Percentiles rank a stretch among this genome's conserved stretches.
Evolutionary conservation across 352 stramenopile species (phyloP).

Genomic region (Thalassiosira pacifica): DNA sequence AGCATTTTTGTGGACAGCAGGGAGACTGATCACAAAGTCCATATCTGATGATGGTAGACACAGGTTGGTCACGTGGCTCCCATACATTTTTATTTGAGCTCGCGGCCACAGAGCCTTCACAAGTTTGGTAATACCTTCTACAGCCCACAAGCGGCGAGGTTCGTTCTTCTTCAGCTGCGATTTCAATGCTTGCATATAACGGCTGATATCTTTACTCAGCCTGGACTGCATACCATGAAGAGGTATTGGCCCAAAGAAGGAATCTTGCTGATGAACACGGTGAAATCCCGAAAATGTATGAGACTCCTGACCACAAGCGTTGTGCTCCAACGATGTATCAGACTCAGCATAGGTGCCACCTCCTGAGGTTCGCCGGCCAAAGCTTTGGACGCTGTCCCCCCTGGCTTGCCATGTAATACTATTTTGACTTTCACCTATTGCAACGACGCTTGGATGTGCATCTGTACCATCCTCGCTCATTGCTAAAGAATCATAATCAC

Average conservation of each 20-base stretch:
- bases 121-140: conserved; percentile 72
- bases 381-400: conserved; percentile 56
- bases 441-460: conserved; percentile 59
- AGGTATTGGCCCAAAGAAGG: conserved; percentile 51
- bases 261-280: conserved; percentile 57
- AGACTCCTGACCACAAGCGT: conserved; percentile 46
- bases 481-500: conserved; percentile 71
- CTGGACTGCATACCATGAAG: conserved; percentile 76
- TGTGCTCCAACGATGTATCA: conserved; percentile 77
- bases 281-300: conserved; percentile 48
- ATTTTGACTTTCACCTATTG: conserved; percentile 45
- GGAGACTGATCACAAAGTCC: conserved; percentile 98
- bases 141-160: conserved; percentile 53
- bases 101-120: conserved; percentile 91
- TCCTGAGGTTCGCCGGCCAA: conserved; percentile 61
- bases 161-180: conserved; percentile 76
- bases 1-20: conserved; percentile 95
- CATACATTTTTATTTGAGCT: conserved; percentile 96
- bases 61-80: conserved; percentile 93
- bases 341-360: conserved; percentile 69
- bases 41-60: conserved; percentile 94
- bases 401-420: conserved; percentile 52
- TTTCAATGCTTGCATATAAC: conserved; percentile 71
- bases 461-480: conserved; percentile 80
- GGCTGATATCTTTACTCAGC: conserved; percentile 78